Base-by-base conservation (phyloP, 2,329 filamentous ascomycete genomes). In the Diaporthe ampelina region DNA sequence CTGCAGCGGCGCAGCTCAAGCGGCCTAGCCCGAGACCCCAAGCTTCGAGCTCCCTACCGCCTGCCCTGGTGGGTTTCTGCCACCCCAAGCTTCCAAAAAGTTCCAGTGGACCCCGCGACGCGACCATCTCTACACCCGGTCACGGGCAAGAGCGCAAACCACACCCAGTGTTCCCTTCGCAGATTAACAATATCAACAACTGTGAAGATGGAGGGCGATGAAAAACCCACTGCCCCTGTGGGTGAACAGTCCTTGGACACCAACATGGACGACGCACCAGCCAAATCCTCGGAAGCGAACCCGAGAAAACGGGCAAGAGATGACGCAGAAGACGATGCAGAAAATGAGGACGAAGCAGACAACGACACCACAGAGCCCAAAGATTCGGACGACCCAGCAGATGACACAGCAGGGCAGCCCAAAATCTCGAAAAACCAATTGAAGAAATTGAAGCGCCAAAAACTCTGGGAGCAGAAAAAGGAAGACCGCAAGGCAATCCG, bases 361-460 rank as follows among this genome's bases (percentile, higher is more conserved):
- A 59, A 63, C 19, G 43, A 58, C 21, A n/a, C 9, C 24, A n/a
- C 9, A 15, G 32, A 19, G 19, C 54, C n/a, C 19, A 54, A 56
- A 35, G 17, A n/a, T n/a, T 32, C 72, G 11, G 59, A 35, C 4
- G 43, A 43, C n/a, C 32, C 37, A 11, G 68, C 40, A 58, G 61
- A 56, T 10, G n/a, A 35, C 24, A 13, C 72, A 69, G n/a, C 17
- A 29, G 69, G 65, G 15, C 54, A 72, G 17, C 73, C 74, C 43
- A 72, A 74, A 24, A 58, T 98, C 69, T 98, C 96, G 24, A 98
- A 98, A 80, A 97, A 93, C 79, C 93, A 96, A 78, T 86, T 93
- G 75, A 98, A 97, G 84, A 96, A 95, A 80, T 86, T 95, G 70
- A 91, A 89, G 75, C 92, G 91, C 72, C 88, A 91, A 76, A 88